Base-by-base conservation (phyloP, 768 basidiomycete species). In the Boletus tylopilopsis region DNA sequence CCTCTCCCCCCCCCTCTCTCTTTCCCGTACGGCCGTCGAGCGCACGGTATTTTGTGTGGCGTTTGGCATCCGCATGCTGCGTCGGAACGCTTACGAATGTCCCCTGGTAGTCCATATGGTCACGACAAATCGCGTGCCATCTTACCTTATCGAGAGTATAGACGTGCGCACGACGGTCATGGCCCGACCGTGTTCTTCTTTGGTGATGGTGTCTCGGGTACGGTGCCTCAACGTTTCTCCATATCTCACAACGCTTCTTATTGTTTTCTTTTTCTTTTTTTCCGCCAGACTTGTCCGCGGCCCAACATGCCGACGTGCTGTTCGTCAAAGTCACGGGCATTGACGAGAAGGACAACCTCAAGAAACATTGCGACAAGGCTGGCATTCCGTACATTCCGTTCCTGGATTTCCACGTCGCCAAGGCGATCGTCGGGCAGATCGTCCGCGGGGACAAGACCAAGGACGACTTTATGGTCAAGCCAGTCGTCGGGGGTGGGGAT, bases 71-170 rank as follows among this genome's bases (percentile, higher is more conserved):
- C n/a, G 12, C 34, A 35, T 32, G 22, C 24, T 18, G 15, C 4
- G 4, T 29, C 10, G 5, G 6, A 30, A 11, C 29, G 12, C 32
- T 48, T 22, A n/a, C n/a, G 39, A 34, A 12, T 18, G 19, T 34
- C 13, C 16, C n/a, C 18, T 30, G 21, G 22, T 18, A 62, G 91
- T 60, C 82, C 80, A 1, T 97, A 80, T 60, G 96, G 96, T 0
- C 96, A 99, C 65, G 96, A 99, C 71, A 99, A 99, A 72, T 92
- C 89, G 7, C 87, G 85, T 58, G 92, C 95, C 3, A 97, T 98
- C 58, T 72, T 94, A 29, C 94, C 91, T 0, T 99, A 97, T 71
- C 58, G 73, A 6, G 64, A 80, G 40, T 81, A 84, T 5, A 55
- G 62, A 51, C 5, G 32, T 7, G 13, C 42, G 16, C 58, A 62